Evolutionary conservation across 768 basidiomycete genomes (phyloP), one percentile per base, ranked within the genome.

Genomic region (Suillus spraguei): DNA sequence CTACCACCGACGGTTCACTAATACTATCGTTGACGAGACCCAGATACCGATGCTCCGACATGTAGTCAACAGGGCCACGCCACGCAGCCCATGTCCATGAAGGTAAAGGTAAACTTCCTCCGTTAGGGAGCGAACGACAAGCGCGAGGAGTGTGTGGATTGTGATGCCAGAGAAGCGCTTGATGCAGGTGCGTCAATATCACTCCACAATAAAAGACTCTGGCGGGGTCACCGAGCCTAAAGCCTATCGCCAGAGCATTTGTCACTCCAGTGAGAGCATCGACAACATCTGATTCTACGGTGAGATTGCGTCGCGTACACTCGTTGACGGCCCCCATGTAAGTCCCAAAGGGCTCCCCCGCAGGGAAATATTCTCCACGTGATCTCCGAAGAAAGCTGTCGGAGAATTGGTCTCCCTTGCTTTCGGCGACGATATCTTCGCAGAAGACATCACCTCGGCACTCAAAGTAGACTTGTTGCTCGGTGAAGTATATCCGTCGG

Each of bases 61-160:
- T 53, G 20, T 53, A 53, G 52, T 53, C 20, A 28, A 66, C 53
- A 6, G 65, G 66, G 14, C 71, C 71, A 36, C 60, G 64, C 71
- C 71, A 72, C 9, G 67, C 67, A 3, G 71, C 62, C 71, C 71
- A 72, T n/a, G 71, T 65, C 71, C 71, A 72, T 10, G 71, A 71
- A 11, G 71, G 71, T 41, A 61, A 71, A 35, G 20, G 35, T 5
- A 63, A 24, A 42, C 22, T 13, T 8, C 17, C 41, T 0, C 44
- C 7, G 11, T 55, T 22, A n/a, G 60, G 32, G 2, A 14, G 17
- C 35, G 46, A 42, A 17, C 71, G 69, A 17, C 66, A 64, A 5
- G 60, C 56, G 42, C 63, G 66, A 7, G 44, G 24, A 5, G 62
- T 22, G 22, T 64, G 46, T 2, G 68, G 49, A 11, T 52, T 65